phyloP scores from a whole-genome alignment of 1,284 basidiomycete genomes.

The Peniophora sp. region DNA sequence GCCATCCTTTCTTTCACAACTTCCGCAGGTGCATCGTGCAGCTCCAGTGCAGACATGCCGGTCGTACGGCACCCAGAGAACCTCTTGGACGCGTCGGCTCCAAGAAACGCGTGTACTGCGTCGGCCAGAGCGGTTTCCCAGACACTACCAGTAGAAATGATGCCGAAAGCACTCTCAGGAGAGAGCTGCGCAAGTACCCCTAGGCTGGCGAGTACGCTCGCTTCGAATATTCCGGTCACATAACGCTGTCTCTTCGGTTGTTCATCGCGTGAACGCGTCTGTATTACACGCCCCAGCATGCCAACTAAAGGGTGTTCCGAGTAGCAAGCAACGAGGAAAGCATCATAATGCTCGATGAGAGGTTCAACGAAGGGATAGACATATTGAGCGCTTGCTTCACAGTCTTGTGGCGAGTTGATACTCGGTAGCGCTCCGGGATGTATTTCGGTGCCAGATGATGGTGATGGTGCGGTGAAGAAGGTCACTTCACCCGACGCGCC shows the following conservation, averaged over 20 bases:
- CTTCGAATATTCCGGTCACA: conserved; percentile 41
- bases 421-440: conserved; percentile 23
- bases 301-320: conserved; percentile 38
- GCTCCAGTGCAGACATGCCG: conserved; percentile 33
- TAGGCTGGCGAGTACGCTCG: conserved; percentile 22
- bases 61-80: conserved; percentile 36
- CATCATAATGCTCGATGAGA: conserved; percentile 16
- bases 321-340: conserved; percentile 42
- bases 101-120: conserved; percentile 19
- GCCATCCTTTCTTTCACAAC: conserved; percentile 28
- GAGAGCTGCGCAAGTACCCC: conserved; percentile 7
- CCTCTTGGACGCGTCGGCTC: conserved; percentile 7
- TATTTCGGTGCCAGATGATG: not conserved
- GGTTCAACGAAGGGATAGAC: conserved; percentile 15
- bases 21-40: conserved; percentile 26
- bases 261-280: conserved; percentile 15
- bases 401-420: conserved; percentile 33
- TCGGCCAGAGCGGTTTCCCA: conserved; percentile 34
- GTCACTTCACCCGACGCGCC: conserved; percentile 10
- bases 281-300: conserved; percentile 21
- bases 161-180: conserved; percentile 31
- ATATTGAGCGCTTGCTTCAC: conserved; percentile 26
- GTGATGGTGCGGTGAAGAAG: conserved; percentile 29
- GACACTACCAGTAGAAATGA: conserved; percentile 39
- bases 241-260: conserved; percentile 9